Conservation (phyloP, 768 basidiomycete species). For the Suillus clintonianus region DNA sequence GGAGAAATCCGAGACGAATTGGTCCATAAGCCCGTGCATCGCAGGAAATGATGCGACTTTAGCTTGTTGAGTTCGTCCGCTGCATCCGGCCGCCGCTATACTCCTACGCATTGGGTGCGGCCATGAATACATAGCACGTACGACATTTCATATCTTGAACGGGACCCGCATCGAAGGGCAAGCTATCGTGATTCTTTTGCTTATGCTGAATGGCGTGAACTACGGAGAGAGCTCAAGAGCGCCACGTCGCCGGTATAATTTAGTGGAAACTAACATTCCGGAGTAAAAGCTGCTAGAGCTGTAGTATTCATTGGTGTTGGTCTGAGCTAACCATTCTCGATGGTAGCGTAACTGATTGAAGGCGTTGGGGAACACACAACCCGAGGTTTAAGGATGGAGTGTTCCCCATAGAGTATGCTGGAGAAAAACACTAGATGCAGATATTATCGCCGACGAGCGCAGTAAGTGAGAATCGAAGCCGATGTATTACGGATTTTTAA, state of each 20-base stretch:
- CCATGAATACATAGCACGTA: neutral
- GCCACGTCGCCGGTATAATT: neutral
- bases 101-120: neutral
- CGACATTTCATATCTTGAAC: neutral
- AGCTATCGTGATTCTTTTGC: neutral
- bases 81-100: neutral
- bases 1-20: neutral
- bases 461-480: neutral
- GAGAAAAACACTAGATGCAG: neutral
- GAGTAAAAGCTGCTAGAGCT: neutral
- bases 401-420: neutral
- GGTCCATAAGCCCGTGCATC: neutral
- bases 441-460: constrained; percentile 4
- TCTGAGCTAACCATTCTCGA: neutral
- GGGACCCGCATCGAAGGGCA: neutral
- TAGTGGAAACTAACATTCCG: neutral
- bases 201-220: neutral
- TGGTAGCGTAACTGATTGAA: neutral
- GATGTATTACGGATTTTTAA: neutral
- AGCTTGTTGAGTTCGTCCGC: neutral
- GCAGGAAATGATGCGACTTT: neutral
- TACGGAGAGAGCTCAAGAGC: neutral
- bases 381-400: neutral
- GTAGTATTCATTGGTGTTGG: neutral
- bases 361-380: neutral